Conservation (phyloP, 2,329 filamentous ascomycete species). For the Exophiala sp. region DNA sequence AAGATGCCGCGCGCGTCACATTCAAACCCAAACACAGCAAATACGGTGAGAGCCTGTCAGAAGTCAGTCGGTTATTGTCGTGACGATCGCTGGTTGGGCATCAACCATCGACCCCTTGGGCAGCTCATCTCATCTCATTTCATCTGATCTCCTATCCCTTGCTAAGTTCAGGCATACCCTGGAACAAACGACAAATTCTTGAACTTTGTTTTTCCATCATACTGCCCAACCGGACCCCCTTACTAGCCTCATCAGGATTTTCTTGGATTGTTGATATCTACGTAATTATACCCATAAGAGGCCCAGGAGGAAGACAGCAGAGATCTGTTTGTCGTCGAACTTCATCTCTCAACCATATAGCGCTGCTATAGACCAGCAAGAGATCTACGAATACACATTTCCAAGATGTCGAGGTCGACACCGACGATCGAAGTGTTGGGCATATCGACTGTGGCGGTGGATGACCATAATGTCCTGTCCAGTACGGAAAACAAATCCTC, state of each 20-base stretch:
- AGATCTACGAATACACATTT: not conserved
- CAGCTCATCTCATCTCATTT: slow-evolving; percentile 2
- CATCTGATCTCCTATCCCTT: not conserved
- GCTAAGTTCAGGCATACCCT: not conserved
- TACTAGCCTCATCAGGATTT: no score
- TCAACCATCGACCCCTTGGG: not conserved
- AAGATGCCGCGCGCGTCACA: not conserved
- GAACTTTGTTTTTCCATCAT: no score
- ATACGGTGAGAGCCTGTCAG: not conserved
- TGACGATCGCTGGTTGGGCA: not conserved
- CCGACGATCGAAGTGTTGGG: slow-evolving; percentile 19
- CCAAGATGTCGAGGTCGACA: slow-evolving; percentile 15
- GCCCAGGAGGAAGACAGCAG: no score
- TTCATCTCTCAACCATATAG: no score
- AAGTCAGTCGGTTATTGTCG: slow-evolving; percentile 35
- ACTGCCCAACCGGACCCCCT: no score
- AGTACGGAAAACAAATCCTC: slow-evolving; percentile 7
- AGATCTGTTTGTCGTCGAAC: no score
- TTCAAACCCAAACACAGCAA: not conserved
- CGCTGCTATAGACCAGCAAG: no score
- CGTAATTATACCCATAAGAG: no score
- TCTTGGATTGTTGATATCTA: no score
- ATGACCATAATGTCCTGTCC: not conserved
- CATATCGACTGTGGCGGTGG: slow-evolving; percentile 4
- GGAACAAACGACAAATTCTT: not conserved